Conservation (phyloP, 306 rosid genomes). For the Glycine tomentella region DNA sequence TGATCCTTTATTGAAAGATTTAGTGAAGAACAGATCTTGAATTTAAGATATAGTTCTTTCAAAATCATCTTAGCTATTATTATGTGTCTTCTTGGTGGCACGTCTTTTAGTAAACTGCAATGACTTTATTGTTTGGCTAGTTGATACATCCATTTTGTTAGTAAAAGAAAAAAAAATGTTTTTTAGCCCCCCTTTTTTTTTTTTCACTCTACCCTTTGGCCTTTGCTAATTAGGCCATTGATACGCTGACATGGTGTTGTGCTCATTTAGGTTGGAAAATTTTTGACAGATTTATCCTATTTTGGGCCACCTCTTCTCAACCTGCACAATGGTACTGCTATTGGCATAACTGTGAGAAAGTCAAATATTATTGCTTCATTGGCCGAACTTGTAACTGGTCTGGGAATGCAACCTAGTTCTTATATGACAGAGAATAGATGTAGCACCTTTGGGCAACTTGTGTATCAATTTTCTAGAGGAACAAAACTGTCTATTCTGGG, state of each 20-base stretch:
- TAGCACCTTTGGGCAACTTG: slow-evolving; percentile 76
- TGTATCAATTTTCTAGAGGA: slow-evolving; percentile 71
- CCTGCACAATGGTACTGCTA: slow-evolving; percentile 67
- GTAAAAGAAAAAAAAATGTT: neutral
- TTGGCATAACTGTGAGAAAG: slow-evolving; percentile 80
- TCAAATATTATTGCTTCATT: slow-evolving; percentile 78
- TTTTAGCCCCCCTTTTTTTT: neutral
- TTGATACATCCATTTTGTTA: neutral
- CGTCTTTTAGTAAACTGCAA: neutral
- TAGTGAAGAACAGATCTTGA: too few relatives aligned
- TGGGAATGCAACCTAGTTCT: slow-evolving; percentile 54
- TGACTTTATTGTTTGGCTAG: slow-evolving; percentile 18
- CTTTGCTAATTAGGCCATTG: neutral
- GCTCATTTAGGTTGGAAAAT: slow-evolving; percentile 60
- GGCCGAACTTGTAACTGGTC: slow-evolving; percentile 72
- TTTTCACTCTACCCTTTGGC: slow-evolving; percentile 18
- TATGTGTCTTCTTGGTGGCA: too few relatives aligned
- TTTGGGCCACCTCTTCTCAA: slow-evolving; percentile 83
- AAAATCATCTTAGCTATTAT: neutral
- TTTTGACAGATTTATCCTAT: slow-evolving; percentile 71
- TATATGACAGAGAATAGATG: slow-evolving; percentile 53
- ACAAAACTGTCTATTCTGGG: slow-evolving; percentile 79
- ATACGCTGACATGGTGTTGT: slow-evolving; percentile 34
- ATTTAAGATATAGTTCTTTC: slow-evolving; percentile 23
- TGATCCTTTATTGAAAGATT: too few relatives aligned